Conservation (phyloP, 306 rosid species). For the Rubus parviflorus region DNA sequence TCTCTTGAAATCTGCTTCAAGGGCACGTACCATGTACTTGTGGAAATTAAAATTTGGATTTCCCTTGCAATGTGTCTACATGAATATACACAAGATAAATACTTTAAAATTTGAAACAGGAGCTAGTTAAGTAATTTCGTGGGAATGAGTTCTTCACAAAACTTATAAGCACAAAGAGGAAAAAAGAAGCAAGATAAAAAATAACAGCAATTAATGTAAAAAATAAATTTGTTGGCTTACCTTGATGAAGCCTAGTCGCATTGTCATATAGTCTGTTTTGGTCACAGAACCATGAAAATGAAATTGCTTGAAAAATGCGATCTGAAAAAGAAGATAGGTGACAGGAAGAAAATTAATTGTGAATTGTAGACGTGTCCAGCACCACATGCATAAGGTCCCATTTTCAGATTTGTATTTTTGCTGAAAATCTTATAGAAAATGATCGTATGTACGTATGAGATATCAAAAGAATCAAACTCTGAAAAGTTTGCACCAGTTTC, state of each 20-base stretch:
- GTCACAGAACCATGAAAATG: slow-evolving; percentile 37
- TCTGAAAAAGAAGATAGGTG: slow-evolving; percentile 16
- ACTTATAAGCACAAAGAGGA: background rate
- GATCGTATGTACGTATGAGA: background rate
- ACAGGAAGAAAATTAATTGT: background rate
- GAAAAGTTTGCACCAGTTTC: background rate
- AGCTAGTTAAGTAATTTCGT: background rate
- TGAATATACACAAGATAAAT: background rate
- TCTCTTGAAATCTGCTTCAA: slow-evolving; percentile 39
- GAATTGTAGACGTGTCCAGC: background rate
- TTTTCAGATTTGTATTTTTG: background rate
- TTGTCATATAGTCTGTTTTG: slow-evolving; percentile 32
- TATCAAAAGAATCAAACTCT: background rate
- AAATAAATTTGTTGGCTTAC: background rate
- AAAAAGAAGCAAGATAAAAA: background rate
- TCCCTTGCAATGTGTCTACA: slow-evolving; percentile 33
- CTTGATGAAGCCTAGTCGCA: slow-evolving; percentile 39
- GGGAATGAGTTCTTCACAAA: background rate
- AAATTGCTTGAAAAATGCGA: slow-evolving; percentile 38
- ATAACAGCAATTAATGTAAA: background rate
- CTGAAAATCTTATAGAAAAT: background rate
- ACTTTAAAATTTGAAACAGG: background rate
- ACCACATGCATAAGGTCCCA: background rate
- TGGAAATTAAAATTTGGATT: slow-evolving; percentile 38
- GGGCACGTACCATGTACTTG: slow-evolving; percentile 40